phyloP scores from a whole-genome alignment of 164 flowering plant genomes.

The Vitis vinifera region DNA sequence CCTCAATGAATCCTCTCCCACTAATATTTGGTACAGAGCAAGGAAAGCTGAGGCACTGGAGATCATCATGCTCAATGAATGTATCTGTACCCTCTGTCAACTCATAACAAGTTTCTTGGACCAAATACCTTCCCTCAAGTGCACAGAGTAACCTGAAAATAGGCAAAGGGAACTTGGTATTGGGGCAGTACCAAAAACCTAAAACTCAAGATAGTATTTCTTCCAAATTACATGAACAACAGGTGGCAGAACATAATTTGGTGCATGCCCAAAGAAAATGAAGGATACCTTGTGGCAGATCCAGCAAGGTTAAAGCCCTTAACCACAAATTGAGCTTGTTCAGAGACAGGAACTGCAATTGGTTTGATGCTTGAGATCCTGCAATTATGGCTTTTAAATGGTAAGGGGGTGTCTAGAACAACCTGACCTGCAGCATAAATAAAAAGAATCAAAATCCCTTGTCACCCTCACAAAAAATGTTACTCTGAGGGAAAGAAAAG shows the following conservation, averaged over 20 bases:
- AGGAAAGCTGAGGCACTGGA: slow-evolving; percentile 52
- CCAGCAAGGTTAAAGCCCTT: slow-evolving; percentile 59
- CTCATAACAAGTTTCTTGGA: slow-evolving; percentile 42
- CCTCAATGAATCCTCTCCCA: slow-evolving; percentile 95
- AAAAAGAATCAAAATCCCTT: slow-evolving; percentile 8
- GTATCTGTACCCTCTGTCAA: slow-evolving; percentile 35
- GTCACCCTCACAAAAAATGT: not conserved
- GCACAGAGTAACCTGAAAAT: slow-evolving; percentile 69
- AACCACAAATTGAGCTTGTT: slow-evolving; percentile 45
- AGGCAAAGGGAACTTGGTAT: not conserved
- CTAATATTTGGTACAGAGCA: slow-evolving; percentile 54
- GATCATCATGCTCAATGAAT: slow-evolving; percentile 36
- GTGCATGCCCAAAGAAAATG: not conserved
- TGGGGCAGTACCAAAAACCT: not conserved
- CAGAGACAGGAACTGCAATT: slow-evolving; percentile 57
- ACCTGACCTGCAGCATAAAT: slow-evolving; percentile 60
- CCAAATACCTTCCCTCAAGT: slow-evolving; percentile 66
- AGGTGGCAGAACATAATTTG: not conserved
- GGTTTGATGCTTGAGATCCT: slow-evolving; percentile 64
- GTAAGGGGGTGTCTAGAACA: slow-evolving; percentile 59
- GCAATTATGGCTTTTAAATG: slow-evolving; percentile 31
- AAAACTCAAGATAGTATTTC: not conserved
- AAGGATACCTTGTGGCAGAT: slow-evolving; percentile 49
- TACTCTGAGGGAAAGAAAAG: not conserved
- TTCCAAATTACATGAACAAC: not conserved